phyloP scores from a whole-genome alignment of 164 flowering plant genomes.

The Magnolia kwangsiensis region DNA sequence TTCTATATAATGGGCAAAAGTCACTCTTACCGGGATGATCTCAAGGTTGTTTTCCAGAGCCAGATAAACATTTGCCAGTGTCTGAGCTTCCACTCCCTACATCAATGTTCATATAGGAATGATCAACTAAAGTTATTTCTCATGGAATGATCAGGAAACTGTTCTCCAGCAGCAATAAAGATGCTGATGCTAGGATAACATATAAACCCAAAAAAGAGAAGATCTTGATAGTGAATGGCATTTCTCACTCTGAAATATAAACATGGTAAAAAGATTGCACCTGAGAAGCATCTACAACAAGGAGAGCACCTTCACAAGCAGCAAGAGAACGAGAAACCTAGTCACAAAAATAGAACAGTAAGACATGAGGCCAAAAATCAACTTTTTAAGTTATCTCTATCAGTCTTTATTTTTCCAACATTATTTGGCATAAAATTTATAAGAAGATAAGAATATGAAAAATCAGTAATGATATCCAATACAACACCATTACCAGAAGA shows the following conservation, averaged over 20 bases:
- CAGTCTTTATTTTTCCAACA: not conserved
- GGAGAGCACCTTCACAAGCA: constrained; percentile 99
- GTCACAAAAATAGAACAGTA: constrained; percentile 9
- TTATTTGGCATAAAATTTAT: not conserved
- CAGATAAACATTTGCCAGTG: constrained; percentile 90
- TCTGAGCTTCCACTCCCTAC: constrained; percentile 98
- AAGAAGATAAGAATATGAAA: not conserved
- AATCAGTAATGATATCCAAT: not conserved
- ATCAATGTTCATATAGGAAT: constrained; percentile 2
- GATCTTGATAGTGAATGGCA: not conserved
- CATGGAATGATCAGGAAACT: not conserved
- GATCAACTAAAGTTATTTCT: not conserved
- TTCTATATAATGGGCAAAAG: not conserved
- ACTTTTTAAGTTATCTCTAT: not conserved
- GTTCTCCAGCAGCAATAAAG: not conserved
- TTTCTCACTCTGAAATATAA: not conserved
- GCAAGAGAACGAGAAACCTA: constrained; percentile 99
- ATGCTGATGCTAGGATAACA: not conserved
- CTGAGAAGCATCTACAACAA: constrained; percentile 99
- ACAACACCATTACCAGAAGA: not conserved
- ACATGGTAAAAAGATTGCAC: constrained; percentile 25
- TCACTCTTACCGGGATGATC: constrained; percentile 74
- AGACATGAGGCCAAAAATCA: constrained; percentile 3
- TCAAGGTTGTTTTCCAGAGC: constrained; percentile 92
- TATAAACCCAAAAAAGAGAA: not conserved